Base-by-base conservation (phyloP, 1,284 basidiomycete genomes). In the Ustilago lituana region DNA sequence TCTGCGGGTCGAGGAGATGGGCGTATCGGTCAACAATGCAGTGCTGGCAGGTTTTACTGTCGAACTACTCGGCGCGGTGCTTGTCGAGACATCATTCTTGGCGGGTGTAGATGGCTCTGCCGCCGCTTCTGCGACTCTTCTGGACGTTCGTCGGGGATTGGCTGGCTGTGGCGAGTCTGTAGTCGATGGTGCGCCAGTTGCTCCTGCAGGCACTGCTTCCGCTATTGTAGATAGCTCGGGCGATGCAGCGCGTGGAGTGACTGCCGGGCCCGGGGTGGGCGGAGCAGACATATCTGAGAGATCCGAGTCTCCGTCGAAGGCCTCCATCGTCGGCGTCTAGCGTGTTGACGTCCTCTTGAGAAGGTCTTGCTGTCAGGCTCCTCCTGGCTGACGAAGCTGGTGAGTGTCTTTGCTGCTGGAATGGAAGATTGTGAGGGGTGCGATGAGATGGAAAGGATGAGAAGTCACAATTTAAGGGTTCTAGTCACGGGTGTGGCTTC, bases 211-310 rank as follows among this genome's bases (percentile, higher is more conserved):
- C 7, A 29, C 27, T 1, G 48, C 3, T 29, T 40, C 24, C 19
- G 32, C 11, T 29, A 39, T 22, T 19, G 45, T 14, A 4, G 38
- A 12, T 20, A 35, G 12, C 7, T 29, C 55, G 5, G 55, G 51
- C 5, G 55, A 59, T 4, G 32, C 46, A 33, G 62, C 55, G n/a
- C 55, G 61, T 26, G 58, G 65, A 1, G 53, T 54, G 11, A 40
- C 35, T 19, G 53, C 56, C 12, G 55, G 49, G 4, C 61, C 61
- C 3, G 67, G 67, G 1, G 67, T 70, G 10, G 67, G 57, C 22
- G 67, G 67, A 6, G 66, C 52, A 2, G 61, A 64, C 1, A 63
- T 20, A 19, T 70, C 61, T 2, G 67, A 64, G 39, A 70, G 57
- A 26, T 70, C 67, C 0, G 67, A 70, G 11, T 56, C 67, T 17